phyloP scores from a whole-genome alignment of 176 grass and related monocot species.

The Avena eriantha region DNA sequence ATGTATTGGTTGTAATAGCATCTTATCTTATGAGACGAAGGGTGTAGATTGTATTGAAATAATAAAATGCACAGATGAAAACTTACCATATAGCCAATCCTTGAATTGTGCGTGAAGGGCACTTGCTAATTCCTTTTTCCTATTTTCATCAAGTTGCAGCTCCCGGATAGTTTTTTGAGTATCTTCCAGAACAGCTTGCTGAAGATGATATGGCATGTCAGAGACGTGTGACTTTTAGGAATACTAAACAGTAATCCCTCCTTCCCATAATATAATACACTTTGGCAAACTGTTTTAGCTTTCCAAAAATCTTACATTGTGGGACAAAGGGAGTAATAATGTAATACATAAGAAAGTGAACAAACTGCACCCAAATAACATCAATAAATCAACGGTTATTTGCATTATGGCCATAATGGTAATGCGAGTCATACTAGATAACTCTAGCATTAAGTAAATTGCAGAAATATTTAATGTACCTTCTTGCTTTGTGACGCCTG shows the following conservation, averaged over 20 bases:
- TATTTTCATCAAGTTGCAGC: constrained; percentile 85
- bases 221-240: not conserved
- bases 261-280: too few species aligned
- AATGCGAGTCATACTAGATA: not conserved
- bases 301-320: too few species aligned
- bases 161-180: constrained; percentile 76
- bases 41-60: not conserved
- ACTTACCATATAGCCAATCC: constrained; percentile 96
- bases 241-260: constrained; percentile 16
- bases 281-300: too few species aligned
- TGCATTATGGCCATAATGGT: not conserved
- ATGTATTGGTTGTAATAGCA: too few species aligned
- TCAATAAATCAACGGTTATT: constrained; percentile 19
- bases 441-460: constrained; percentile 22
- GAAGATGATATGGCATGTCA: constrained; percentile 45
- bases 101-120: constrained; percentile 94
- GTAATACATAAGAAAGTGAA: not conserved
- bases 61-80: constrained; percentile 18
- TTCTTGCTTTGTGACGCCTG: constrained; percentile 74
- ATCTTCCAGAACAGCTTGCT: constrained; percentile 76
- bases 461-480: constrained; percentile 46
- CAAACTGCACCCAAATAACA: not conserved
- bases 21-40: too few species aligned
- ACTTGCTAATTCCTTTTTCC: constrained; percentile 77
- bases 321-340: too few species aligned